These are phyloP conservation scores for Mangifera indica DNA, from an alignment of 345 rosid genomes.

Conservation along the genomic window DNA sequence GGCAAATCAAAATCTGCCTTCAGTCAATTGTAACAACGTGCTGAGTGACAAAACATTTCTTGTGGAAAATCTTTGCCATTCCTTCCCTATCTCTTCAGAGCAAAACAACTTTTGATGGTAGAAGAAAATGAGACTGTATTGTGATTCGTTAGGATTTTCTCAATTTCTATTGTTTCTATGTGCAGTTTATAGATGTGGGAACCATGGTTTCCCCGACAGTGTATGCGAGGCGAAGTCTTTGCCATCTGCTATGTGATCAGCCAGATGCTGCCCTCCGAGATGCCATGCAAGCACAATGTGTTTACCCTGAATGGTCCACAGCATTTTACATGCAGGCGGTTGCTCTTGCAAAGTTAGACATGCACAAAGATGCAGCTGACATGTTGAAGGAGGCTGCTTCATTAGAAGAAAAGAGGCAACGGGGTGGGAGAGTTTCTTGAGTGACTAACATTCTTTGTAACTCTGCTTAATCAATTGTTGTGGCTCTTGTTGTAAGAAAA, in stretches of 20 bases:
- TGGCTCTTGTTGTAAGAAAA: conserved; percentile 25
- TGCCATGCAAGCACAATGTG: conserved; percentile 94
- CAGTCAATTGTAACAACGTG: neutral
- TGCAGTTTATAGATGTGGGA: conserved; percentile 82
- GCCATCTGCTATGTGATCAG: conserved; percentile 70
- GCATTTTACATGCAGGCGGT: conserved; percentile 88
- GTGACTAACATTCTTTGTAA: conserved; percentile 29
- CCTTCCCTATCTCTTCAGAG: neutral
- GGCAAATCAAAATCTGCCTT: neutral
- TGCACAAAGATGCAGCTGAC: conserved; percentile 77
- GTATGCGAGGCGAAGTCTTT: conserved; percentile 73
- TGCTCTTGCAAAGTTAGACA: conserved; percentile 78
- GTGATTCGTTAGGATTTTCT: neutral
- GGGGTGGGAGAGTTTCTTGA: conserved; percentile 40
- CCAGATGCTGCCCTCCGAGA: conserved; percentile 88
- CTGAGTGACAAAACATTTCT: neutral
- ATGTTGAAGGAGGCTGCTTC: conserved; percentile 79
- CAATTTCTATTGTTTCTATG: neutral
- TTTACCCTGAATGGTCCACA: conserved; percentile 85
- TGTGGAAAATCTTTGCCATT: neutral
- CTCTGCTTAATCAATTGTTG: conserved; percentile 16
- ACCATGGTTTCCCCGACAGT: conserved; percentile 88
- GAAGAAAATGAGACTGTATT: neutral
- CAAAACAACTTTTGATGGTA: neutral
- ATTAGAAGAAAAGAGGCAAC: conserved; percentile 63